Evolutionary conservation across 495 filamentous ascomycete species (phyloP), one percentile per base, ranked within the genome.

Genomic region (Delitschia confertaspora): DNA sequence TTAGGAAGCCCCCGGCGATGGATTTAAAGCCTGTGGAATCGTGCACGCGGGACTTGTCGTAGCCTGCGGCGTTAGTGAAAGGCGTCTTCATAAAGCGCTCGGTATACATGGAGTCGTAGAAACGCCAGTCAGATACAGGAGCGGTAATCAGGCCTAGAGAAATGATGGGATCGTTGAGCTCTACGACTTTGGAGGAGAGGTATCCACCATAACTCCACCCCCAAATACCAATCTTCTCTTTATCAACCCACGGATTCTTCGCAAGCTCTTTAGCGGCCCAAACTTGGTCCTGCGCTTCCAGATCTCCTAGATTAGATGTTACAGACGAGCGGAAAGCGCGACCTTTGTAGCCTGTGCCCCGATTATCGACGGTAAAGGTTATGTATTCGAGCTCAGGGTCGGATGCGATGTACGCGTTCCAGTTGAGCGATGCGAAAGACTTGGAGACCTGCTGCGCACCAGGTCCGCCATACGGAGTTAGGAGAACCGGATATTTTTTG

Each of bases 71-170:
- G 53, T 80, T 79, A 22, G 56, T 40, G 27, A 56, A 48, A 1
- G 67, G 62, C 14, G 65, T 71, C 48, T 79, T 76, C 75, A 79
- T 79, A 55, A 76, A 79, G 21, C 76, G 65, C 60, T 80, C 75
- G 7, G 76, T 77, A 61, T 79, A 80, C 60, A 79, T 70, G 43
- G 55, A 68, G 48, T 80, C 75, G 60, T 79, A 79, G 59, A 77
- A 73, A 2, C 73, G 63, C 76, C 75, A 79, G 55, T 78, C 74
- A 10, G 60, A 64, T 3, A 75, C 72, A 0, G 73, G 74, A 0
- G 74, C 73, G 0, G 72, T 71, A 34, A 73, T 68, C 3, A 78
- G 25, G 1, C 66, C 75, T 13, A 74, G 56, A 0, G 71, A 64
- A 46, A 78, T 75, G 21, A 62, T 66, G 21, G 65, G 63, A n/a